Evolutionary conservation across 2,329 filamentous ascomycete species (phyloP), one percentile per base, ranked within the genome.

Genomic region (Diplodia seriata): DNA sequence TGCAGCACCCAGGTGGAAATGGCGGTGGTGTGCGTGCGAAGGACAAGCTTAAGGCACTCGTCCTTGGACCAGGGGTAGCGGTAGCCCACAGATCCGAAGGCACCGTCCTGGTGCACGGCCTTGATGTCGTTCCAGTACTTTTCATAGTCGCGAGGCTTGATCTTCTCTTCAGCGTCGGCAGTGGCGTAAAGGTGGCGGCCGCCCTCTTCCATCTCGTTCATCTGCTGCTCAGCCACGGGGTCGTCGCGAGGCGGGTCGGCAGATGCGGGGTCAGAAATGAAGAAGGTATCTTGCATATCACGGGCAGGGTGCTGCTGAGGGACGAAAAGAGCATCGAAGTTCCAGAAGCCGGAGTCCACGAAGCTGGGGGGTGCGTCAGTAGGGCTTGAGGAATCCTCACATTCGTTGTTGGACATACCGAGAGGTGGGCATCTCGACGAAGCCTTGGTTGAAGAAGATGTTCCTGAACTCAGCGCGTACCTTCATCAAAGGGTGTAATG

Each of bases 401-500:
- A 15, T 12, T 7, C 2, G 6, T 15, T 31, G 31, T 7, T 36
- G 29, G 3, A 70, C 79, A 70, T 74, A 85, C 82, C 92, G 89
- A 81, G 91, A 91, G 61, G 94, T 97, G 15, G 94, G 92, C 95
- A 99, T 98, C 84, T 99, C 95, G 76, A 94, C 90, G 83, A 98
- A 99, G 65, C 94, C 95, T 90, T 97, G 97, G 79, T 97, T 93
- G 82, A 99, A 98, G 89, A 99, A 99, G 78, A 99, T 97, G 77
- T 95, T 91, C 68, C 95, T 87, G 86, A 99, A 97, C 82, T 98
- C 95, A 74, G 92, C 88, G 73, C 95, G 91, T 74, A 98, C 94
- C 85, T 98, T 98, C 83, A 93, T 97, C 73, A 99, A 71, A 4
- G 83, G 83, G 74, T 85, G 83, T 70, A 85, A 72, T 47, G 82